phyloP scores from a whole-genome alignment of 257 asterid genomes.

The Solanum corneliomulleri region DNA sequence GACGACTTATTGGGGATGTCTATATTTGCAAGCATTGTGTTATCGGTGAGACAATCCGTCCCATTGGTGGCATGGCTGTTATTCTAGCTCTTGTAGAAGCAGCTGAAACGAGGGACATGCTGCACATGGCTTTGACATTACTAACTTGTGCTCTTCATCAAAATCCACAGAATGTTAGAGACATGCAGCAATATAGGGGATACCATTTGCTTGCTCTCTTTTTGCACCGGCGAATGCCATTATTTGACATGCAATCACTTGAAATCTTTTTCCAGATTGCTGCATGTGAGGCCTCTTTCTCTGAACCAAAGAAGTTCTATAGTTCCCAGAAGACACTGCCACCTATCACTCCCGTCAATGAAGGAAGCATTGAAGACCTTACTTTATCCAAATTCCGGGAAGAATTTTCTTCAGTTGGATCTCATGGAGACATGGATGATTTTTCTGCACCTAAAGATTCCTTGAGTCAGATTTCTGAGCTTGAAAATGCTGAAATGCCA shows the following conservation, averaged over 20 bases:
- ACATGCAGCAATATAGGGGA: conserved; percentile 92
- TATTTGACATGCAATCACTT: conserved; percentile 95
- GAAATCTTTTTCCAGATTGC: conserved; percentile 97
- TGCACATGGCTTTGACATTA: conserved; percentile 85
- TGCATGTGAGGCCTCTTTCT: conserved; percentile 96
- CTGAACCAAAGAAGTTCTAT: conserved; percentile 66
- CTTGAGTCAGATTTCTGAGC: conserved; percentile 76
- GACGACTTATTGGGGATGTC: conserved; percentile 86
- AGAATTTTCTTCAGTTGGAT: conserved; percentile 81
- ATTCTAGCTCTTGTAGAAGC: conserved; percentile 98
- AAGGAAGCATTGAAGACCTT: conserved; percentile 62
- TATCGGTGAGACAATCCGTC: conserved; percentile 85
- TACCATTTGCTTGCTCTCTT: conserved; percentile 94
- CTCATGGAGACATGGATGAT: conserved; percentile 89
- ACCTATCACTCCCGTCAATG: conserved; percentile 43
- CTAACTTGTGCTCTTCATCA: conserved; percentile 92
- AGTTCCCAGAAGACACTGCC: conserved; percentile 34
- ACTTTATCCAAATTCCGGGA: conserved; percentile 68
- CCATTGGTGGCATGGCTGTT: conserved; percentile 93
- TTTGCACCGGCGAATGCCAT: conserved; percentile 84
- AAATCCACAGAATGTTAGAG: conserved; percentile 94
- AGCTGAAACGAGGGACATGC: conserved; percentile 96
- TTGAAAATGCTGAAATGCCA: conserved; percentile 64
- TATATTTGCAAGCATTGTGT: conserved; percentile 84
- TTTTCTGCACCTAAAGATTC: conserved; percentile 87